Base-by-base conservation (phyloP, 257 asterid species). In the Plantago ovata region DNA sequence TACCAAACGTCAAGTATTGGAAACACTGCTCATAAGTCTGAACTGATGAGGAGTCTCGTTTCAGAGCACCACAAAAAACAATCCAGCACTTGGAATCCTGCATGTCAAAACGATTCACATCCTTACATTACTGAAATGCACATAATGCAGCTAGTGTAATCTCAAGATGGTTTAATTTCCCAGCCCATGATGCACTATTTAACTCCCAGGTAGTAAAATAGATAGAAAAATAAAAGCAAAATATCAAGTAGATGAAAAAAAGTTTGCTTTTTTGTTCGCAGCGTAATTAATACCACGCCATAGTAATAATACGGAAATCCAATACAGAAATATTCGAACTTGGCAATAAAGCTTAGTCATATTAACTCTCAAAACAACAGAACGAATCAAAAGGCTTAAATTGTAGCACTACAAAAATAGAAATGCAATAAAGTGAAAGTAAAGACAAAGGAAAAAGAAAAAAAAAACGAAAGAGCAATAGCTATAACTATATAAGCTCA, bases 21-120 rank as follows among this genome's bases (percentile, higher is more conserved):
- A 58, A 10, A 36, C 71, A 58, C 24, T 53, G 57, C 48, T 54
- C 69, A 38, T 43, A 68, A 66, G 74, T 69, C 61, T 58, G 64
- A 66, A 50, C 47, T 60, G 50, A 57, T 44, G 51, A 62, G 58
- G 53, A 46, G 45, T 72, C 56, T 57, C 33, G 58, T 61, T 57
- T 69, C 49, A 68, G 61, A 56, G 71, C 56, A 65, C 41, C 71
- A 69, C 66, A 42, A 66, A 69, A 24, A 64, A 49, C 69, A 38
- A 68, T 33, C 63, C 18, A 45, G 44, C 62, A 32, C 59, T 50
- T 56, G 66, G 66, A 64, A 71, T 67, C 71, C 80, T 75, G 78
- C 50, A 42, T 28, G 41, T 40, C 56, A 8, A 21, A 67, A 3
- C 24, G 56, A 38, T 47, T 19, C 23, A 60, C 22, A 60, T 10